These are phyloP conservation scores for Coemansia sp. DNA, from an alignment of 192 early-diverging fungal genomes.

Conservation along the genomic window DNA sequence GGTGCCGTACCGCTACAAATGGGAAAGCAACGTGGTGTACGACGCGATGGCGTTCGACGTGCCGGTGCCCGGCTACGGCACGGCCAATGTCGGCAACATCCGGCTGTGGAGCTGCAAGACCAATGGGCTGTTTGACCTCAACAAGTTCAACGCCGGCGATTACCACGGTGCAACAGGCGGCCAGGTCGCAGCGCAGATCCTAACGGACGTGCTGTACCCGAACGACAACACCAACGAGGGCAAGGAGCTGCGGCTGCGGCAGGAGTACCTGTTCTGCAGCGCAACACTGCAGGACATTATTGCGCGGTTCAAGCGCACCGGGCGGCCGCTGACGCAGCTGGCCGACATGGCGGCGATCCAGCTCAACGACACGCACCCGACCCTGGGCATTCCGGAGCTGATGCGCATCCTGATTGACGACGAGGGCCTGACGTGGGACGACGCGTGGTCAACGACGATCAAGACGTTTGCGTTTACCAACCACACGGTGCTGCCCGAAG, in stretches of 20 bases:
- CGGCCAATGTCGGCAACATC: slow-evolving; percentile 95
- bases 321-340: slow-evolving; percentile 80
- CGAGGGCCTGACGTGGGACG: slow-evolving; percentile 88
- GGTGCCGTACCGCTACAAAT: slow-evolving; percentile 62
- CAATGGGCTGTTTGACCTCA: slow-evolving; percentile 80
- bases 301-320: slow-evolving; percentile 89
- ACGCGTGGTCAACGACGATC: slow-evolving; percentile 88
- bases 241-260: slow-evolving; percentile 94
- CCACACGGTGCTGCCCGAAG: slow-evolving; percentile 98
- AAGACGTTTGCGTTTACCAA: slow-evolving; percentile 96
- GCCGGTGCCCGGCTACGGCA: slow-evolving; percentile 92
- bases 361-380: slow-evolving; percentile 98
- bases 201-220: slow-evolving; percentile 93
- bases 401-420: slow-evolving; percentile 91
- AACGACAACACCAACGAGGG: slow-evolving; percentile 98
- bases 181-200: slow-evolving; percentile 88
- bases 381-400: slow-evolving; percentile 88
- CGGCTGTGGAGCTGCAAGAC: slow-evolving; percentile 96
- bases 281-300: slow-evolving; percentile 87
- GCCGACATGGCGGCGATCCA: slow-evolving; percentile 93
- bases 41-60: slow-evolving; percentile 95
- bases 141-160: slow-evolving; percentile 83
- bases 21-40: slow-evolving; percentile 84
- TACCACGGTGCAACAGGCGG: slow-evolving; percentile 89
- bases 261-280: slow-evolving; percentile 96